Evolutionary conservation across 2,329 filamentous ascomycete genomes (phyloP).

Genomic region (Monilinia fructigena): DNA sequence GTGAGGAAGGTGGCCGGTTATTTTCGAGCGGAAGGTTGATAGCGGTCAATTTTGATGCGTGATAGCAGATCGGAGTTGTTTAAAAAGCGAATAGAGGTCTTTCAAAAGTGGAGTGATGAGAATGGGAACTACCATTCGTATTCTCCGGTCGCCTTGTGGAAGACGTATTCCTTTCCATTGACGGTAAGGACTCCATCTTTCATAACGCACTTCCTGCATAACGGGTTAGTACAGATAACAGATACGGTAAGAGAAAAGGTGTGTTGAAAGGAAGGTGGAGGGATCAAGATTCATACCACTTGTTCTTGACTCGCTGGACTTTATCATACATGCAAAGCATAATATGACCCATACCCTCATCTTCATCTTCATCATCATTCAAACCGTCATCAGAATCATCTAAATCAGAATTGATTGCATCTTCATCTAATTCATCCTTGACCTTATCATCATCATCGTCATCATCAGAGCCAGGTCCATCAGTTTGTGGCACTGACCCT

Average conservation of each 20-base stretch:
- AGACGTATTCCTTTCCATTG: slow-evolving; percentile 93
- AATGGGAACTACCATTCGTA: slow-evolving; percentile 78
- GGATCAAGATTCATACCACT: slow-evolving; percentile 60
- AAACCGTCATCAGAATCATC: slow-evolving; percentile 89
- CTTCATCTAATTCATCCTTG: slow-evolving; percentile 68
- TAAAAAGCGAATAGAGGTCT: neutral
- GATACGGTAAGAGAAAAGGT: slow-evolving; percentile 4
- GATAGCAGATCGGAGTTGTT: neutral
- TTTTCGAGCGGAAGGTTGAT: neutral
- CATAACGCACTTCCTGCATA: slow-evolving; percentile 85
- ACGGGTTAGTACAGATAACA: slow-evolving; percentile 13
- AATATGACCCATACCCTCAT: slow-evolving; percentile 79
- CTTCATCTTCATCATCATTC: slow-evolving; percentile 82
- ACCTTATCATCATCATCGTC: slow-evolving; percentile 59
- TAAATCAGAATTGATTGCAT: slow-evolving; percentile 97
- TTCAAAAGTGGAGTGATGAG: neutral
- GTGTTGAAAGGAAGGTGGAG: neutral
- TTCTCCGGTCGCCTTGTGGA: slow-evolving; percentile 95
- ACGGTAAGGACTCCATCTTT: slow-evolving; percentile 95
- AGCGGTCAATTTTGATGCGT: neutral
- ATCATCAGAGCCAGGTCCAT: slow-evolving; percentile 58
- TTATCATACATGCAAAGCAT: slow-evolving; percentile 99
- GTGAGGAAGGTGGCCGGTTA: neutral
- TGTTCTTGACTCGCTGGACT: slow-evolving; percentile 98
- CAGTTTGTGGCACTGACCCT: slow-evolving; percentile 49